Evolutionary conservation across 495 filamentous ascomycete genomes (phyloP).

Genomic region (Penicillium subrubescens): DNA sequence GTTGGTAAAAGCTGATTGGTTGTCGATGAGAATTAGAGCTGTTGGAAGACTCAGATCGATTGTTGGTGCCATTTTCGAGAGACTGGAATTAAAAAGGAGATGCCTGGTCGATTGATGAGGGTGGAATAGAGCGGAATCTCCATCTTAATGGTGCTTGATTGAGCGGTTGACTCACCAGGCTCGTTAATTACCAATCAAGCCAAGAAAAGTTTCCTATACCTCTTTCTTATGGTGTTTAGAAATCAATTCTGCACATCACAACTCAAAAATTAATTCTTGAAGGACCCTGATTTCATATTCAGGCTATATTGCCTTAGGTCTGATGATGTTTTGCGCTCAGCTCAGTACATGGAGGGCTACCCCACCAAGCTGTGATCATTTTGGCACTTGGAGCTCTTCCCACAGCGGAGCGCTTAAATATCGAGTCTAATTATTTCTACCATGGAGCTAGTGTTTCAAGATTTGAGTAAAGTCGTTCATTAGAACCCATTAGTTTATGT

Average conservation of each 20-base stretch:
- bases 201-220: background rate
- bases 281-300: background rate
- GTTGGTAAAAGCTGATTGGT: conserved; percentile 54
- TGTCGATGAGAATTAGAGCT: conserved; percentile 60
- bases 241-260: background rate
- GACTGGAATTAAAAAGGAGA: background rate
- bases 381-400: background rate
- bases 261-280: background rate
- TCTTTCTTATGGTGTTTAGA: background rate
- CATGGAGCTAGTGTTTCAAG: background rate
- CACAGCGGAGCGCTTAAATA: background rate
- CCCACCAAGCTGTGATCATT: background rate
- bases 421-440: background rate
- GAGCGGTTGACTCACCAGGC: conserved; percentile 8
- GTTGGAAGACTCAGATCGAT: conserved; percentile 38
- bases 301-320: background rate
- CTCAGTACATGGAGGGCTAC: background rate
- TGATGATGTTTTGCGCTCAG: background rate
- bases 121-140: background rate
- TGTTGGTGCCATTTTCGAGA: conserved; percentile 11
- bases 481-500: background rate
- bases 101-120: background rate
- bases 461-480: background rate
- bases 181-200: conserved; percentile 5
- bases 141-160: background rate